These are phyloP conservation scores for Capronia americana DNA, from an alignment of 2,329 filamentous ascomycete species.

Conservation along the genomic window DNA sequence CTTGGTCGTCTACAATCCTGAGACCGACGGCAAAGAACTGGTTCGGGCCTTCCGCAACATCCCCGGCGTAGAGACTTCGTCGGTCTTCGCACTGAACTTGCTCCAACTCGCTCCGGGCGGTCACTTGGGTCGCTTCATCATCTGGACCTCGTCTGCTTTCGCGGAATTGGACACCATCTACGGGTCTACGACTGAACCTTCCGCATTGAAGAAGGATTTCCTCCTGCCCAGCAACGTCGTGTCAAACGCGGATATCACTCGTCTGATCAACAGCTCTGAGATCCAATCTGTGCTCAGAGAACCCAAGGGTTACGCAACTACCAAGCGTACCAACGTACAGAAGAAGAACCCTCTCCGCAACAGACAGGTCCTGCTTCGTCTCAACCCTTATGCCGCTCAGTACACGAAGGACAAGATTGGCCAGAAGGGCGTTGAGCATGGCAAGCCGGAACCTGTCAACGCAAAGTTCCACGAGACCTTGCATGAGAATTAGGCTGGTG, in stretches of 20 bases:
- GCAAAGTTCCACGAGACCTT: constrained; percentile 61
- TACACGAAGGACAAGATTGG: constrained; percentile 88
- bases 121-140: constrained; percentile 97
- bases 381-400: constrained; percentile 95
- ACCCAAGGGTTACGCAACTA: constrained; percentile 85
- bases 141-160: constrained; percentile 98
- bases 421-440: constrained; percentile 67
- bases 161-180: constrained; percentile 96
- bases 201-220: constrained; percentile 98
- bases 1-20: constrained; percentile 96
- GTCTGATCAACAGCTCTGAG: constrained; percentile 99
- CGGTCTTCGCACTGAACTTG: constrained; percentile 94
- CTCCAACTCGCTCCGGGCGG: constrained; percentile 99
- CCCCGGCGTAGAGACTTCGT: constrained; percentile 93
- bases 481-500: constrained; percentile 56
- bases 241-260: constrained; percentile 91
- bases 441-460: constrained; percentile 65
- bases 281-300: constrained; percentile 94
- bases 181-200: constrained; percentile 86
- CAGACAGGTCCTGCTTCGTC: constrained; percentile 97
- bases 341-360: constrained; percentile 99
- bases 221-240: constrained; percentile 91
- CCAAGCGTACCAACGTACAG: constrained; percentile 89
- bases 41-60: constrained; percentile 98
- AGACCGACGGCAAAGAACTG: constrained; percentile 93